phyloP scores from a whole-genome alignment of 2,329 filamentous ascomycete genomes.

The Helicocarpus griseus region DNA sequence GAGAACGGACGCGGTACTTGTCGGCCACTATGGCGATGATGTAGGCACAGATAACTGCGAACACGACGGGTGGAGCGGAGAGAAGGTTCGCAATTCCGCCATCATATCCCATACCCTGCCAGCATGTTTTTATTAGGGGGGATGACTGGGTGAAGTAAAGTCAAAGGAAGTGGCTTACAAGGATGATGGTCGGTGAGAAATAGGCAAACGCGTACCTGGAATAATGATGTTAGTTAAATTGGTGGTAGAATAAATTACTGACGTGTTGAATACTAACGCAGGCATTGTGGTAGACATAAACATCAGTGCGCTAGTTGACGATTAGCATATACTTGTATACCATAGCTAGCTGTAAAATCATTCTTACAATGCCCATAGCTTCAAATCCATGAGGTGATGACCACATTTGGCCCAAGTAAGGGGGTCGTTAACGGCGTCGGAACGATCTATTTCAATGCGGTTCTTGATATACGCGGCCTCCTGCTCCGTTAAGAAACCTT shows the following conservation, averaged over 20 bases:
- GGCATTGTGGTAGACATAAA: constrained; percentile 3
- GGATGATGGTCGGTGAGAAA: constrained; percentile 62
- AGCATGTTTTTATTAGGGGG: not conserved
- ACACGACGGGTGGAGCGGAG: constrained; percentile 54
- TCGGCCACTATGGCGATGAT: constrained; percentile 53
- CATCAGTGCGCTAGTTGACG: not conserved
- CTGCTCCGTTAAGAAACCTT: constrained; percentile 23
- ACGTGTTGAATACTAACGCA: not conserved
- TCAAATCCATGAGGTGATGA: constrained; percentile 1
- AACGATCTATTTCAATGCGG: constrained; percentile 43
- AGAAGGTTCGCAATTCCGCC: constrained; percentile 55
- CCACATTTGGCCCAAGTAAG: constrained; percentile 37
- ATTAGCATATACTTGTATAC: not conserved
- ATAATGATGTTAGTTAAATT: not conserved
- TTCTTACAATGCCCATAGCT: constrained; percentile 11
- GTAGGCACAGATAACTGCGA: constrained; percentile 53
- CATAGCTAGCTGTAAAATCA: constrained; percentile 5
- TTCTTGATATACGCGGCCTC: constrained; percentile 42
- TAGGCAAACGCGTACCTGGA: constrained; percentile 61
- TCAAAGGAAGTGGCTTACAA: not conserved
- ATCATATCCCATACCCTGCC: constrained; percentile 48
- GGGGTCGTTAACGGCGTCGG: constrained; percentile 39
- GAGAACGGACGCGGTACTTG: constrained; percentile 52
- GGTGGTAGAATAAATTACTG: not conserved
- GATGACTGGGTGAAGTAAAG: constrained; percentile 5